phyloP scores from a whole-genome alignment of 192 early-diverging fungal species.

The Polychytrium aggregatum region DNA sequence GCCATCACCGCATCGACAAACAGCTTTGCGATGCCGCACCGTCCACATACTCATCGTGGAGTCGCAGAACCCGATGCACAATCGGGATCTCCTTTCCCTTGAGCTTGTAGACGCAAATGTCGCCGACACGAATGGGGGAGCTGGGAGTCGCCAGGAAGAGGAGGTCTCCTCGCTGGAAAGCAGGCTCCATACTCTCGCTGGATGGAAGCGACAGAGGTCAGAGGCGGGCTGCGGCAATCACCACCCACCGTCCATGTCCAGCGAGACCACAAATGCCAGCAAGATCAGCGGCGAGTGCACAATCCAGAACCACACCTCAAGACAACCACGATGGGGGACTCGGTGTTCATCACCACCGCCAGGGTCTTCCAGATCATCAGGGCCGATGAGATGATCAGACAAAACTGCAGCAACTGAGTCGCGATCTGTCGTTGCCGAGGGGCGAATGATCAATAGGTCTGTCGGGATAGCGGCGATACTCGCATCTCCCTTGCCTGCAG shows the following conservation, averaged over 20 bases:
- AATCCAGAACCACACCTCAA: constrained; percentile 48
- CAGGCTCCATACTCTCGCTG: constrained; percentile 95
- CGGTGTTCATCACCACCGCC: constrained; percentile 71
- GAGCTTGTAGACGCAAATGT: constrained; percentile 92
- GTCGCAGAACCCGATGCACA: constrained; percentile 88
- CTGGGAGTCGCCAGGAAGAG: constrained; percentile 70
- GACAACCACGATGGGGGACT: constrained; percentile 95
- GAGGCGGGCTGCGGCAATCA: background rate
- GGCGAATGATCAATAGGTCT: too few relatives aligned
- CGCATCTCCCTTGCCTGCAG: too few relatives aligned
- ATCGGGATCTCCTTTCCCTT: constrained; percentile 84
- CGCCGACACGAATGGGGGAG: constrained; percentile 70
- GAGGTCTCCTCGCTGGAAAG: constrained; percentile 87
- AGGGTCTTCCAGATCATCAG: constrained; percentile 96
- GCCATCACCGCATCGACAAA: too few relatives aligned
- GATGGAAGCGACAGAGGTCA: background rate
- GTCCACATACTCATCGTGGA: constrained; percentile 83
- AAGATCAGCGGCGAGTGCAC: too few relatives aligned
- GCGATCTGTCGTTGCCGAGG: too few relatives aligned
- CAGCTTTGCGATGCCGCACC: too few relatives aligned
- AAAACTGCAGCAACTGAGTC: constrained; percentile 72
- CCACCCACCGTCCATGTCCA: background rate
- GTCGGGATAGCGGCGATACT: too few relatives aligned
- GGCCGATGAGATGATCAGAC: constrained; percentile 82
- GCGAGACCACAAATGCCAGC: background rate